phyloP scores from a whole-genome alignment of 2,329 filamentous ascomycete genomes.

The Alternaria sp. region DNA sequence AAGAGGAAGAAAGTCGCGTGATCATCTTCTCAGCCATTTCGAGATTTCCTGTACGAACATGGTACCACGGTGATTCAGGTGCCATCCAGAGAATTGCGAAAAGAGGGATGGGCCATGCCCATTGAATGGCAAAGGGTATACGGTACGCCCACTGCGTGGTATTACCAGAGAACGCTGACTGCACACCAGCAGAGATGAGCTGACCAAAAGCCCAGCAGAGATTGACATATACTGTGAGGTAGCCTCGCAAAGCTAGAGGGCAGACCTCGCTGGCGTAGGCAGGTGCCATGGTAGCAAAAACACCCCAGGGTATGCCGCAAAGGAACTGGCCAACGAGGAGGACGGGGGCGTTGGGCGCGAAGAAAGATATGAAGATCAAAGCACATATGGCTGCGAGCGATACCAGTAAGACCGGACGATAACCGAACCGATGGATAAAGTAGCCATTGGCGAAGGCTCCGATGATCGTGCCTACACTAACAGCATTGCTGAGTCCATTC shows the following conservation, averaged over 20 bases:
- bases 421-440: constrained; percentile 50
- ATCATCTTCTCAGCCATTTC: constrained; percentile 66
- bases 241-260: constrained; percentile 70
- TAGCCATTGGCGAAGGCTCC: constrained; percentile 53
- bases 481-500: constrained; percentile 52
- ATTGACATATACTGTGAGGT: constrained; percentile 62
- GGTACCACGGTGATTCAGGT: constrained; percentile 68
- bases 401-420: constrained; percentile 26
- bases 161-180: constrained; percentile 69
- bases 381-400: constrained; percentile 24
- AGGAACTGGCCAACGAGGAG: constrained; percentile 33
- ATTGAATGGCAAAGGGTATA: constrained; percentile 72
- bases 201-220: constrained; percentile 60
- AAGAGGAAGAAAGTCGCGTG: constrained; percentile 53
- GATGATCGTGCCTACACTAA: constrained; percentile 50
- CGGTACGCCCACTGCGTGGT: constrained; percentile 70
- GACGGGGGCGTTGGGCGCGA: constrained; percentile 26
- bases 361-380: constrained; percentile 34
- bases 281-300: constrained; percentile 53
- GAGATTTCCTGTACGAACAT: constrained; percentile 68
- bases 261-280: constrained; percentile 67
- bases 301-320: constrained; percentile 50
- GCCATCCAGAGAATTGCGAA: constrained; percentile 16
- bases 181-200: constrained; percentile 73
- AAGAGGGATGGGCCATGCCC: constrained; percentile 68